phyloP scores from a whole-genome alignment of 2,329 filamentous ascomycete species.

The Onygenales sp. region DNA sequence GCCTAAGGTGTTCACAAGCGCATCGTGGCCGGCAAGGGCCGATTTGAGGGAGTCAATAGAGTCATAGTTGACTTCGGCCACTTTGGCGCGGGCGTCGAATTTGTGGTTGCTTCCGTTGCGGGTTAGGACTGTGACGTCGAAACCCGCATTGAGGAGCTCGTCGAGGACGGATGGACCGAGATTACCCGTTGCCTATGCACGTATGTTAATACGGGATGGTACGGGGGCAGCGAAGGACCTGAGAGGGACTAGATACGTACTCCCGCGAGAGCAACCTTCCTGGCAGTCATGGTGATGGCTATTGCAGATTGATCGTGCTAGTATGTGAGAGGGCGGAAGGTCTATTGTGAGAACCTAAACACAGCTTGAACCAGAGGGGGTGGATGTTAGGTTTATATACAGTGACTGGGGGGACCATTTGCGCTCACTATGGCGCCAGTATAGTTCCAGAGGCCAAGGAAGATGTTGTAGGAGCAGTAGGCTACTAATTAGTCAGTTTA shows the following conservation, averaged over 20 bases:
- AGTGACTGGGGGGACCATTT: too few species aligned
- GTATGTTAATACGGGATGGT: neutral
- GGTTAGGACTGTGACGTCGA: conserved; percentile 21
- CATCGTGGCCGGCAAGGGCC: conserved; percentile 20
- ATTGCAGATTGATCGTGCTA: neutral
- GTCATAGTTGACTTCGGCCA: conserved; percentile 20
- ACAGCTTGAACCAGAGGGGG: too few species aligned
- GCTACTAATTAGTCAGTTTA: too few species aligned
- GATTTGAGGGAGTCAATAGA: conserved; percentile 17
- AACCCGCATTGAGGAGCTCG: conserved; percentile 16
- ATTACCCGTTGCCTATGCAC: conserved; percentile 24
- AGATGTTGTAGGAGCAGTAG: too few species aligned
- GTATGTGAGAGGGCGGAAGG: too few species aligned
- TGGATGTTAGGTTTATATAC: too few species aligned
- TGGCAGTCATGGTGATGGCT: neutral
- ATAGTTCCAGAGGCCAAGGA: too few species aligned
- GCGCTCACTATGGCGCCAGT: too few species aligned
- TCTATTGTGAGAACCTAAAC: too few species aligned
- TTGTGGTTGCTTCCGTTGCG: conserved; percentile 8
- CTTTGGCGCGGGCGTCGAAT: conserved; percentile 2
- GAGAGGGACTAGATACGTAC: neutral
- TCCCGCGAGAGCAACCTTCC: neutral
- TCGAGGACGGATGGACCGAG: conserved; percentile 19
- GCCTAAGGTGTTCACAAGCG: conserved; percentile 18
- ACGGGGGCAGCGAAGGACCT: neutral